phyloP scores from a whole-genome alignment of 805 yeast genomes.

The Blastobotrys chiropterorum region DNA sequence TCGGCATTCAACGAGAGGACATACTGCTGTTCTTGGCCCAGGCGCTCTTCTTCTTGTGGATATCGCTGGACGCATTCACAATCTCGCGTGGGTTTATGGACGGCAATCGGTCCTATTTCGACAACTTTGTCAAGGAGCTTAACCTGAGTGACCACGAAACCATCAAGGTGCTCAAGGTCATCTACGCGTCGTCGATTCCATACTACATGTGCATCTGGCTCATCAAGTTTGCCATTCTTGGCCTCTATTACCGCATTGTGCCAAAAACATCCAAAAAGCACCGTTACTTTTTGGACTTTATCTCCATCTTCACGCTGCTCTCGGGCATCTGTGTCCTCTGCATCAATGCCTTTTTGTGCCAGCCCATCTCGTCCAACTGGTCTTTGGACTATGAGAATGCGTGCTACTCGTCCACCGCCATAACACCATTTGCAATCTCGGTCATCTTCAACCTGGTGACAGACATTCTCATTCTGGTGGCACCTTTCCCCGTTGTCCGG shows the following conservation, averaged over 20 bases:
- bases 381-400: conserved; percentile 10
- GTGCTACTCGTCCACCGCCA: conserved; percentile 25
- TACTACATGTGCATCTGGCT: conserved; percentile 24
- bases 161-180: conserved; percentile 18
- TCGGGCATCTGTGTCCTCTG: conserved; percentile 15
- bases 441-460: conserved; percentile 21
- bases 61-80: conserved; percentile 20
- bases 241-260: conserved; percentile 23
- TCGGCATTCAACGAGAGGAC: conserved; percentile 23
- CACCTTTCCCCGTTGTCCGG: conserved; percentile 24
- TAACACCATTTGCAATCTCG: conserved; percentile 19
- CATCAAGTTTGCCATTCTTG: conserved; percentile 22
- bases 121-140: conserved; percentile 5
- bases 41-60: conserved; percentile 20
- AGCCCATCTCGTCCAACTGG: conserved; percentile 25
- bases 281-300: conserved; percentile 16
- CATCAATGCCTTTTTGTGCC: conserved; percentile 21
- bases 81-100: conserved; percentile 22
- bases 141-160: conserved; percentile 10
- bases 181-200: conserved; percentile 23
- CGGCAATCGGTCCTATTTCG: conserved; percentile 16
- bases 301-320: conserved; percentile 12
- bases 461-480: conserved; percentile 20
- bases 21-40: conserved; percentile 20
- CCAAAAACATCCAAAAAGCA: conserved; percentile 19